Conservation (phyloP, 2,329 filamentous ascomycete species). For the Aaosphaeria pasadenensis region DNA sequence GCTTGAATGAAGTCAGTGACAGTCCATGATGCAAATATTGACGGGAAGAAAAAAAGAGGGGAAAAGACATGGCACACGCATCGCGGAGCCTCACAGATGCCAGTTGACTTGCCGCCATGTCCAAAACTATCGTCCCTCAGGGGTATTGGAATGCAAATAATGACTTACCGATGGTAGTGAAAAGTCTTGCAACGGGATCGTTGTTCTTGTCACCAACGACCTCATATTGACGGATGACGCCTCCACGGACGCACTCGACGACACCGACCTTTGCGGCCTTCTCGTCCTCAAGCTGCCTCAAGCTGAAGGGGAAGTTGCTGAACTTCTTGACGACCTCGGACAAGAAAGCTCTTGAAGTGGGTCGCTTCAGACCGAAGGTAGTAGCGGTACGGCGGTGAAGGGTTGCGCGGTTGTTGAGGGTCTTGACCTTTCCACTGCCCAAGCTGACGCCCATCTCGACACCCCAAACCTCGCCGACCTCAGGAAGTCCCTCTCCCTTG, state of each 20-base stretch:
- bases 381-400: conserved; percentile 90
- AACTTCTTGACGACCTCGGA: conserved; percentile 98
- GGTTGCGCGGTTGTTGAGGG: conserved; percentile 79
- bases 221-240: conserved; percentile 94
- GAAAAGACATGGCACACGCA: no score
- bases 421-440: conserved; percentile 93
- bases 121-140: background rate
- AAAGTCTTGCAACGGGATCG: conserved; percentile 76
- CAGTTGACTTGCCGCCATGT: background rate
- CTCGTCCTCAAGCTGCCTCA: conserved; percentile 96
- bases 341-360: conserved; percentile 85
- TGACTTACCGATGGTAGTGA: conserved; percentile 87
- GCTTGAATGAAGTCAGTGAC: conserved; percentile 50
- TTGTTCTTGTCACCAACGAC: conserved; percentile 91
- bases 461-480: conserved; percentile 93
- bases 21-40: no score
- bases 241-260: conserved; percentile 90
- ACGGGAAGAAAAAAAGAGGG: no score
- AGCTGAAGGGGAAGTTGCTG: conserved; percentile 94
- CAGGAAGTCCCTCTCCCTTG: conserved; percentile 86
- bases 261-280: conserved; percentile 92
- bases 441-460: conserved; percentile 92
- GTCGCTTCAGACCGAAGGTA: conserved; percentile 90
- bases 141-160: background rate
- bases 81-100: background rate